Conservation (phyloP, 2,329 filamentous ascomycete species). For the Periconia digitata region DNA sequence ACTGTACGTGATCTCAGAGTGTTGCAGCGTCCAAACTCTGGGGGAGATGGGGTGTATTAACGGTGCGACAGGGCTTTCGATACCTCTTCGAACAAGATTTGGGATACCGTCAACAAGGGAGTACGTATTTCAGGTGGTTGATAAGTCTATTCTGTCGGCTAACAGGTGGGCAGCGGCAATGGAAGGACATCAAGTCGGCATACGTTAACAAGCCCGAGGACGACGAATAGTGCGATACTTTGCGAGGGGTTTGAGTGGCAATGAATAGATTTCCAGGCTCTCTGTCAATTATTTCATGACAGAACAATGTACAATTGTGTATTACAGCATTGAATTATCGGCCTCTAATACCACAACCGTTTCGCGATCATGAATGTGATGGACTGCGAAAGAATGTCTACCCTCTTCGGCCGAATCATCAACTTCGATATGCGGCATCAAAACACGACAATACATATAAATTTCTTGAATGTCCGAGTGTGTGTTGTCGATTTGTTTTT, state of each 20-base stretch:
- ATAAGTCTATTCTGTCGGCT: constrained; percentile 12
- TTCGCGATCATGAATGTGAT: no score
- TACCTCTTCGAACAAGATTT: constrained; percentile 76
- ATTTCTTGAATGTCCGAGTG: no score
- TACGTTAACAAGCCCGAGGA: constrained; percentile 75
- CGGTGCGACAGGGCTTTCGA: constrained; percentile 78
- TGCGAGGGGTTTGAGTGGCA: constrained; percentile 14
- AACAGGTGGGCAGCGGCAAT: constrained; percentile 75
- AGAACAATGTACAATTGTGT: constrained; percentile 38
- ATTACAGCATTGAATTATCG: constrained; percentile 25
- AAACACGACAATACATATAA: no score
- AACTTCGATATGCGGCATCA: no score
- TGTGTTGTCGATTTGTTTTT: no score
- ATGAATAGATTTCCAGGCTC: constrained; percentile 14
- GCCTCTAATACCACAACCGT: background rate
- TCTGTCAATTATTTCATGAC: constrained; percentile 16
- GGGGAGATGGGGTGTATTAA: constrained; percentile 24
- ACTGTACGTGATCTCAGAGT: constrained; percentile 65
- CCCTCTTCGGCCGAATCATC: no score
- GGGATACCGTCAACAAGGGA: constrained; percentile 88
- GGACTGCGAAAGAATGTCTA: no score
- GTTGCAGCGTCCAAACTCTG: background rate
- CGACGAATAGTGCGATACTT: constrained; percentile 47
- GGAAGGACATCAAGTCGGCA: constrained; percentile 96
- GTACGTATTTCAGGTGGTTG: constrained; percentile 50